Percentiles rank a stretch among this genome's conserved stretches.
phyloP scores from a whole-genome alignment of 2,329 filamentous ascomycete genomes.

The Aspergillus flavus region DNA sequence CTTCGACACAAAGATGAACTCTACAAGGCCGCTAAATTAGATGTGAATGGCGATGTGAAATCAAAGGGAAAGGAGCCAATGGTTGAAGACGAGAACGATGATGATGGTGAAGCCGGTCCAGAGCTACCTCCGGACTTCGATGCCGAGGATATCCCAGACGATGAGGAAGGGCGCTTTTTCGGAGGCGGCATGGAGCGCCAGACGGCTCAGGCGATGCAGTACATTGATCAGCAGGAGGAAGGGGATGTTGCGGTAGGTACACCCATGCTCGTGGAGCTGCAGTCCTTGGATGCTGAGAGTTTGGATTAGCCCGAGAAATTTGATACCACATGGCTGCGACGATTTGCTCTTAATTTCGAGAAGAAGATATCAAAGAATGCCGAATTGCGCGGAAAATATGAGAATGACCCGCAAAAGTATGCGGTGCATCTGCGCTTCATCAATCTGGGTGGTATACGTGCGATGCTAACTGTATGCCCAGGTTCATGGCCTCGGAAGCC shows the following conservation, averaged over 20 bases:
- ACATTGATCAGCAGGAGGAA: constrained; percentile 71
- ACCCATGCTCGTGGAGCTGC: background rate
- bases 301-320: constrained; percentile 67
- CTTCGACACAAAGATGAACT: constrained; percentile 46
- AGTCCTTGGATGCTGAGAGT: constrained; percentile 28
- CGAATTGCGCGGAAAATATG: constrained; percentile 82
- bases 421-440: constrained; percentile 11
- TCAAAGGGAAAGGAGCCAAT: constrained; percentile 48
- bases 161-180: constrained; percentile 94
- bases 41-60: constrained; percentile 53
- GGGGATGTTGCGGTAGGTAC: constrained; percentile 48
- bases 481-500: constrained; percentile 79
- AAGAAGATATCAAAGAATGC: constrained; percentile 89
- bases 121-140: constrained; percentile 60
- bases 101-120: constrained; percentile 54
- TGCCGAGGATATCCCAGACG: constrained; percentile 65
- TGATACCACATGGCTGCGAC: constrained; percentile 80
- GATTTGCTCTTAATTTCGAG: constrained; percentile 80
- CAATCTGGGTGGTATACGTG: background rate
- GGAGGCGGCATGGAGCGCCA: constrained; percentile 83
- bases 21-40: constrained; percentile 63
- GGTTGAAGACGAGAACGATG: constrained; percentile 51
- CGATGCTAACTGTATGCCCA: constrained; percentile 28
- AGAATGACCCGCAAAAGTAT: constrained; percentile 74
- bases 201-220: constrained; percentile 84